Evolutionary conservation across 352 stramenopile genomes (phyloP).

Genomic region (Phytophthora rubi): DNA sequence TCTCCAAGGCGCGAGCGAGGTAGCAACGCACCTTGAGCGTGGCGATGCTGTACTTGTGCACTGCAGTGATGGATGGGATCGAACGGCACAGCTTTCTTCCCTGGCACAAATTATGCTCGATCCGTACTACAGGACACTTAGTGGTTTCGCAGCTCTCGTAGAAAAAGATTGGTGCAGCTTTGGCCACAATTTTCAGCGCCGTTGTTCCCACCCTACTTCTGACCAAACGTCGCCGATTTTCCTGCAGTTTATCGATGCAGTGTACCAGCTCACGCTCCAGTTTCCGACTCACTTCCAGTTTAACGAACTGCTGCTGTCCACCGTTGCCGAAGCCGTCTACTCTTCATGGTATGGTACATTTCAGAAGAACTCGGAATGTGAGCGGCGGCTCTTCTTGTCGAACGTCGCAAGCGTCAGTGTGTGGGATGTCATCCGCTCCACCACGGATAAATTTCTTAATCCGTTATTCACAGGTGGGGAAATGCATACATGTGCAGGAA

Average conservation of each 20-base stretch:
- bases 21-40: conserved; percentile 77
- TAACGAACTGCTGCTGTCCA: conserved; percentile 93
- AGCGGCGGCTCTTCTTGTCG: conserved; percentile 67
- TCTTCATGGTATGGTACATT: conserved; percentile 96
- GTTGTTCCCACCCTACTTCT: conserved; percentile 77
- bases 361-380: conserved; percentile 88
- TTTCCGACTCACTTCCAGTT: conserved; percentile 99
- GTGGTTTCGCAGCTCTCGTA: conserved; percentile 45
- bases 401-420: conserved; percentile 80
- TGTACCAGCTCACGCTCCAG: conserved; percentile 97
- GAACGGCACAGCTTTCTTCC: conserved; percentile 76
- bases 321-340: conserved; percentile 96
- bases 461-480: conserved; percentile 73
- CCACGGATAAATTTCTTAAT: conserved; percentile 84
- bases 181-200: conserved; percentile 88
- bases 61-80: conserved; percentile 88
- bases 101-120: conserved; percentile 88
- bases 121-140: conserved; percentile 78
- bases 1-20: conserved; percentile 73
- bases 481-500: conserved; percentile 15
- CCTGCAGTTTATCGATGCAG: conserved; percentile 98
- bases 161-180: conserved; percentile 92
- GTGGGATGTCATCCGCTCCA: conserved; percentile 86
- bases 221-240: conserved; percentile 98
- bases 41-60: conserved; percentile 83